Base-by-base conservation (phyloP, 495 filamentous ascomycete genomes). In the Penicillium steckii region DNA sequence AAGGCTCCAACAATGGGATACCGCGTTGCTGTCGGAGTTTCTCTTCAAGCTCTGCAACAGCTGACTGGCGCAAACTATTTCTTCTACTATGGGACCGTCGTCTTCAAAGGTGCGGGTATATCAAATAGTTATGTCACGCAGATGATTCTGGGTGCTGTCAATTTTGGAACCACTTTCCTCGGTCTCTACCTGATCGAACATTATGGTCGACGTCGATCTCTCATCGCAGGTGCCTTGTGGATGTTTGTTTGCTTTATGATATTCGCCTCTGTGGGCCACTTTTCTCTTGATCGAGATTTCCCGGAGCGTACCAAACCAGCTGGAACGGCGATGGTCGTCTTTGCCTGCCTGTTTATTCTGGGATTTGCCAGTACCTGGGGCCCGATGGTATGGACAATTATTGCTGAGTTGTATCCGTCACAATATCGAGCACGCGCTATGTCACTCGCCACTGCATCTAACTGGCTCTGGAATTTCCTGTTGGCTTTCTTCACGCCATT, bases 391-490 rank as follows among this genome's bases (percentile, higher is more conserved):
- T 95, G 89, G 89, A 78, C 86, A 9, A 84, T 89, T 38, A 80
- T 85, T 21, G 87, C 86, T 9, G 90, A 95, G 68, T 77, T 93
- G 43, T 95, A 87, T 64, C 90, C 90, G 6, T 80, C 82, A 21
- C 76, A 84, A 35, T 90, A 90, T 61, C 81, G 89, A 8, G 87
- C 87, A 1, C 80, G 82, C 13, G 84, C 75, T 17, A 91, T 91
- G 85, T 86, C 85, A 7, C 67, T 91, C 3, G 85, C 86, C 3
- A 93, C 90, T 0, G 83, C 87, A 0, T 83, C 82, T 9, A 95
- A 94, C 69, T 95, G 90, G 90, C 77, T 86, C 19, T 94, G 86
- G 86, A 95, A 94, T 63, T 95, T 93, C 71, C 65, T 93, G 42
- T 76, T 94, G 38, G 81, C 83, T 1, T 90, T 93, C 71, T 88